phyloP scores from a whole-genome alignment of 805 yeast genomes.

The Naumovozyma baii region DNA sequence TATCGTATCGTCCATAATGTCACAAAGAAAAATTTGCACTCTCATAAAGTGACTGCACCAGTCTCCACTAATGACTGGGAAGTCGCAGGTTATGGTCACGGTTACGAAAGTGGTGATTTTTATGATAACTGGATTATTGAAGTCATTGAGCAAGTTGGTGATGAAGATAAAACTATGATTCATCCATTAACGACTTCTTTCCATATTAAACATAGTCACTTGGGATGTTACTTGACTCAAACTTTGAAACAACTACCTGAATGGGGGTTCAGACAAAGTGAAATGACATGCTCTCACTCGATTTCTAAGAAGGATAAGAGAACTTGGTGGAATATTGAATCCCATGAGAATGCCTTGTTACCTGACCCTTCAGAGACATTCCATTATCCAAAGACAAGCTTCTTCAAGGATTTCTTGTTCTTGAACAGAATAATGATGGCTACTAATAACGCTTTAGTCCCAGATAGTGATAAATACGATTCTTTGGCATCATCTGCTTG shows the following conservation, averaged over 20 bases:
- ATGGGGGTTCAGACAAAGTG: conserved; percentile 84
- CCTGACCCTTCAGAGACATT: conserved; percentile 39
- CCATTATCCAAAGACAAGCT: conserved; percentile 56
- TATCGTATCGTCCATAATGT: conserved; percentile 62
- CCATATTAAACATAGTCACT: conserved; percentile 50
- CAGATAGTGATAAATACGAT: conserved; percentile 68
- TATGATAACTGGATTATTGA: conserved; percentile 90
- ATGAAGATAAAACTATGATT: conserved; percentile 41
- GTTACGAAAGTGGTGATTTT: conserved; percentile 54
- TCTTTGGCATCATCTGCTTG: conserved; percentile 66
- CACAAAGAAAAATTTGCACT: conserved; percentile 70
- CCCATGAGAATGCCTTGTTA: conserved; percentile 49
- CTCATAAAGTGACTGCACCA: conserved; percentile 82
- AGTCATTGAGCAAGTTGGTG: conserved; percentile 52
- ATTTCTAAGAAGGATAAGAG: conserved; percentile 68
- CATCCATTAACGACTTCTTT: conserved; percentile 71
- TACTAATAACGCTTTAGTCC: conserved; percentile 76
- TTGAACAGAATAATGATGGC: conserved; percentile 85
- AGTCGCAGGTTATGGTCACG: conserved; percentile 74
- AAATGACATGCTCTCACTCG: conserved; percentile 55
- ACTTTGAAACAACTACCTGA: conserved; percentile 63
- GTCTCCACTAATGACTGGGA: conserved; percentile 59
- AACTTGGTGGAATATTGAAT: conserved; percentile 84
- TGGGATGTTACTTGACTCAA: conserved; percentile 71
- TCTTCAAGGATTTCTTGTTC: conserved; percentile 65